A percentile compares a stretch with the other conserved stretches of the same genome.
Conservation (phyloP, 2,329 filamentous ascomycete genomes). For the Fusarium sp. region DNA sequence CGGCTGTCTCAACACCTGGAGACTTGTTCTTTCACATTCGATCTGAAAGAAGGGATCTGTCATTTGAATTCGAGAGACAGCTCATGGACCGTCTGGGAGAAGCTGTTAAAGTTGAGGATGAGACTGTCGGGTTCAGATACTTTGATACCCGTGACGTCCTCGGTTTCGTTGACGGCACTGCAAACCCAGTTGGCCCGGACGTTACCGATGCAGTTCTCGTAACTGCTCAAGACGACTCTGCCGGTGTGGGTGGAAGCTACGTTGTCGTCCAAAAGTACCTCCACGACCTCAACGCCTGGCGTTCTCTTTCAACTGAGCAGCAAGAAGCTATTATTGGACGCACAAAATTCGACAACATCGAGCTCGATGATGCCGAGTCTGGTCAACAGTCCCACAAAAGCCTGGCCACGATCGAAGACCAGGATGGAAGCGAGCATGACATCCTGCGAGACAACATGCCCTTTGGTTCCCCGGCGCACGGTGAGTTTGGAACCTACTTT, state of each 20-base stretch:
- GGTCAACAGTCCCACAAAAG: constrained; percentile 66
- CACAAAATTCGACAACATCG: constrained; percentile 68
- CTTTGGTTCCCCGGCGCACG: constrained; percentile 63
- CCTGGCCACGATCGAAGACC: constrained; percentile 64
- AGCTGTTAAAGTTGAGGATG: constrained; percentile 61
- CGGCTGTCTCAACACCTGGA: constrained; percentile 65
- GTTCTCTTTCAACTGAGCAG: constrained; percentile 57
- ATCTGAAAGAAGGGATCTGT: constrained; percentile 65
- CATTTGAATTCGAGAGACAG: constrained; percentile 69
- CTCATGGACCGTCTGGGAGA: constrained; percentile 61
- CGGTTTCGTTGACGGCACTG: constrained; percentile 71
- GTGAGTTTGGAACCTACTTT: constrained; percentile 69
- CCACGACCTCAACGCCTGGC: constrained; percentile 63
- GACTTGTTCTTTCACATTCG: constrained; percentile 71
- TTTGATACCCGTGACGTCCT: constrained; percentile 69
- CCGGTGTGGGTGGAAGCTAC: constrained; percentile 63
- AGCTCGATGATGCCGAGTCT: constrained; percentile 62
- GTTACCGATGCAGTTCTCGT: constrained; percentile 58
- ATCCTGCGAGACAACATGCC: constrained; percentile 72
- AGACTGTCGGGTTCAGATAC: constrained; percentile 68
- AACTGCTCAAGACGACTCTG: constrained; percentile 53
- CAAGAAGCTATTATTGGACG: constrained; percentile 69
- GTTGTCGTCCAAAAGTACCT: constrained; percentile 70
- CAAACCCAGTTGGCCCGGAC: constrained; percentile 63
- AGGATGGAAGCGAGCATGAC: constrained; percentile 61